phyloP scores from a whole-genome alignment of 371 early-diverging fungal genomes.

The Coemansia sp. region DNA sequence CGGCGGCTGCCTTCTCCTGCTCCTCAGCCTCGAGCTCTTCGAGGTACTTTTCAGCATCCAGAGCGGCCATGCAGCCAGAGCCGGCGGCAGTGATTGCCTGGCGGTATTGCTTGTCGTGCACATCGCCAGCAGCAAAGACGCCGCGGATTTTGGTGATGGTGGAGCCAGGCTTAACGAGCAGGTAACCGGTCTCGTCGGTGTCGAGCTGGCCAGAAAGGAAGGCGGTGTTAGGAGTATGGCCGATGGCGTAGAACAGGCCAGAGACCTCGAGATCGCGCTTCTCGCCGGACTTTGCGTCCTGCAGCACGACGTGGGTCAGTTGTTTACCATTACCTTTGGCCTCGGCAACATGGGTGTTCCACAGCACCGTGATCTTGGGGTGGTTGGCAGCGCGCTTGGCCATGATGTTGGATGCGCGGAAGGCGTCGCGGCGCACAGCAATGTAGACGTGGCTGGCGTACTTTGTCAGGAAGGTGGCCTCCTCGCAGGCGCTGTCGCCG shows the following conservation, averaged over 20 bases:
- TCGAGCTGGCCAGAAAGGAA: constrained; percentile 75
- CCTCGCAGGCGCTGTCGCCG: constrained; percentile 99
- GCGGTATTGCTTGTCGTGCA: constrained; percentile 94
- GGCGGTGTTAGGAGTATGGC: constrained; percentile 91
- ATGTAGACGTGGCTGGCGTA: constrained; percentile 91
- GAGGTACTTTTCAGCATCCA: constrained; percentile 84
- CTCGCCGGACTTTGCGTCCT: constrained; percentile 69
- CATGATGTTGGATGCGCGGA: constrained; percentile 97
- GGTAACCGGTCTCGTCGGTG: constrained; percentile 86
- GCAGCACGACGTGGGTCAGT: constrained; percentile 70
- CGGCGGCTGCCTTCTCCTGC: constrained; percentile 28
- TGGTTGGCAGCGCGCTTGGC: constrained; percentile 78
- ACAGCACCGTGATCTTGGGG: constrained; percentile 90
- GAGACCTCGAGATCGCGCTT: constrained; percentile 68
- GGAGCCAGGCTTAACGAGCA: constrained; percentile 79
- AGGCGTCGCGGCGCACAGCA: constrained; percentile 92
- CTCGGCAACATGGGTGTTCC: constrained; percentile 84
- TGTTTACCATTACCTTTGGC: constrained; percentile 81
- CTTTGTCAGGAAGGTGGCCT: constrained; percentile 94
- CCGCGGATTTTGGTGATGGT: constrained; percentile 85
- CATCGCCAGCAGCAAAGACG: constrained; percentile 98
- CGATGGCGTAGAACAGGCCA: constrained; percentile 99
- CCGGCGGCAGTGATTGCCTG: constrained; percentile 74
- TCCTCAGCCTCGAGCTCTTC: constrained; percentile 52
- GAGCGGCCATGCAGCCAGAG: constrained; percentile 93